Evolutionary conservation across 2,329 filamentous ascomycete species (phyloP), one percentile per base, ranked within the genome.

Genomic region (Arthrobotrys iridis): DNA sequence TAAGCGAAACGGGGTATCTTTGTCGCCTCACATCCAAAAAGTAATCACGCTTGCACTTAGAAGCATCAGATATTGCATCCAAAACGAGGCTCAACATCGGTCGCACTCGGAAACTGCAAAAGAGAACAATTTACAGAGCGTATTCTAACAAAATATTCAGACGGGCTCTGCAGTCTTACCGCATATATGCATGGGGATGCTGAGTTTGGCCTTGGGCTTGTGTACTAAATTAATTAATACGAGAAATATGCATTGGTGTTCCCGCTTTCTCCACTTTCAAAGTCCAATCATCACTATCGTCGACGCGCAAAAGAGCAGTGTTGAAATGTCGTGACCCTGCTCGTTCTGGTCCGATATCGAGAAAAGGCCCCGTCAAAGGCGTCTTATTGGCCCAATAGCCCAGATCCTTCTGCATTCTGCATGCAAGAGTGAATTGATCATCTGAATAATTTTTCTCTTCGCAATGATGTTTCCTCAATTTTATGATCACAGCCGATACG

Each of bases 381-480:
- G 28, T 59, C 37, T 45, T 24, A 68, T 75, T 75, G 63, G 71
- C 13, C 30, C 22, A 60, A 58, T 28, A 48, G 26, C 41, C 46
- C 46, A 64, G 63, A 75, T 68, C 63, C 48, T 75, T 40, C 63
- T 75, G 71, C 71, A 75, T 48, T 33, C 63, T 75, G 71, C 71
- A 75, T 75, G 71, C 71, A 75, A 11, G 71, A 43, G 55, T 40
- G 64, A 75, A 30, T 66, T 75, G 63, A 68, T 68, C 63, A 75
- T 68, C 63, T 75, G 71, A 75, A 75, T 65, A 37, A 28, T 41
- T 24, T 30, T 43, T 46, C 30, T 50, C 46, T 41, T 33, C 30
- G 30, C 50, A 18, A 37, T 20, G 30, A 37, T 11, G 8, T n/a
- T 41, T 45, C 35, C 35, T 52, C 35, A 18, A 46, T 48, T 58